phyloP scores from a whole-genome alignment of 2,329 filamentous ascomycete genomes.

The Microsporum ferrugineum region DNA sequence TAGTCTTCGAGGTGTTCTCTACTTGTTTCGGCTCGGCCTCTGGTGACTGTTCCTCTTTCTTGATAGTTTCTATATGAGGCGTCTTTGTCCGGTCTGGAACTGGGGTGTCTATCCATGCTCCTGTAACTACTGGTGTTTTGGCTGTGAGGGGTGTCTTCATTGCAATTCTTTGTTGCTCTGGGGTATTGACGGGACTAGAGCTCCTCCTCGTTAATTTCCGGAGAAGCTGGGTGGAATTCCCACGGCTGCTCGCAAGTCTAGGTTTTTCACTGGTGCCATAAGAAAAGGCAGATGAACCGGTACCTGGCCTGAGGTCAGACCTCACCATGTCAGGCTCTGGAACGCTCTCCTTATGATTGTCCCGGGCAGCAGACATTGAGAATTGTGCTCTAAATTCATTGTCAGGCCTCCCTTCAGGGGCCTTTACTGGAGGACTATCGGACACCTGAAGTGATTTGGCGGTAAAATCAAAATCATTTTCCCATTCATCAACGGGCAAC shows the following conservation, averaged over 20 bases:
- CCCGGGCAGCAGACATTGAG: background rate
- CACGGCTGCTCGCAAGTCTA: conserved; percentile 21
- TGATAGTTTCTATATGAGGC: conserved; percentile 14
- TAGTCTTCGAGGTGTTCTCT: background rate
- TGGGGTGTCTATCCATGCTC: conserved; percentile 39
- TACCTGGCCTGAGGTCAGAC: conserved; percentile 28
- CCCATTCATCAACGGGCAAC: conserved; percentile 15
- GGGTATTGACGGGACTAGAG: conserved; percentile 25
- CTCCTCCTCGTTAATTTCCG: conserved; percentile 32
- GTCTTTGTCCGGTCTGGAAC: conserved; percentile 26
- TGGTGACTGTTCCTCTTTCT: background rate
- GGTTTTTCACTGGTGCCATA: conserved; percentile 23
- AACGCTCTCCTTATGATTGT: background rate
- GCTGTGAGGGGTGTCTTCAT: conserved; percentile 26
- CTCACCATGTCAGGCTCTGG: conserved; percentile 1
- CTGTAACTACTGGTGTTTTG: conserved; percentile 36
- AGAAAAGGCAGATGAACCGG: conserved; percentile 29
- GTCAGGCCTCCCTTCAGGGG: background rate
- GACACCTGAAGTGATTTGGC: conserved; percentile 22
- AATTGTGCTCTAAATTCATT: background rate
- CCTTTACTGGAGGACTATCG: conserved; percentile 19
- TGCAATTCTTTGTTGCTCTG: conserved; percentile 24
- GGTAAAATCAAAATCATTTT: conserved; percentile 21
- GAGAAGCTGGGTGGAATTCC: conserved; percentile 30
- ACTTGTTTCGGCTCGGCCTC: background rate